Evolutionary conservation across 1,139 yeast genomes (phyloP).

Genomic region (Yamadazyma oceani): DNA sequence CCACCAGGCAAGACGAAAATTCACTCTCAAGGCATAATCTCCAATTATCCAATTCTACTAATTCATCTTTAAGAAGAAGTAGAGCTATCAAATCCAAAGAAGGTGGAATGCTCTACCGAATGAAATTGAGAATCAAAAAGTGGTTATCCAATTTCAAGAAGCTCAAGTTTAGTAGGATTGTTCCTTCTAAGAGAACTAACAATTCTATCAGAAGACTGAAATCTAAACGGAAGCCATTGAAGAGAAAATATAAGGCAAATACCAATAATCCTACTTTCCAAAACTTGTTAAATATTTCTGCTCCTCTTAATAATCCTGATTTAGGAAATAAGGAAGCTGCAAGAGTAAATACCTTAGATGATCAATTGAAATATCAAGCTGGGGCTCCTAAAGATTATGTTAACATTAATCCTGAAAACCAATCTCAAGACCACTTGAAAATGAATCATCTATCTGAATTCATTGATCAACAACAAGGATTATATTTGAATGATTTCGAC

Average conservation of each 20-base stretch:
- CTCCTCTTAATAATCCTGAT: slow-evolving; percentile 29
- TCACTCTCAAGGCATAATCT: slow-evolving; percentile 13
- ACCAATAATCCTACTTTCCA: slow-evolving; percentile 19
- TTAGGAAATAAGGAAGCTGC: slow-evolving; percentile 24
- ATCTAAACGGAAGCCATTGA: slow-evolving; percentile 16
- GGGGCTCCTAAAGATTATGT: slow-evolving; percentile 26
- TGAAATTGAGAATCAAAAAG: slow-evolving; percentile 28
- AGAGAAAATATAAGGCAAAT: slow-evolving; percentile 19
- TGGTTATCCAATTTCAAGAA: slow-evolving; percentile 24
- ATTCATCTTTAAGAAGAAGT: slow-evolving; percentile 25
- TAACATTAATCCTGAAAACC: slow-evolving; percentile 3
- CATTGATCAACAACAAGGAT: slow-evolving; percentile 30
- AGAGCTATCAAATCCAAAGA: slow-evolving; percentile 38
- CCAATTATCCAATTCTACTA: slow-evolving; percentile 13
- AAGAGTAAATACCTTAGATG: slow-evolving; percentile 24
- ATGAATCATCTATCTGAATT: slow-evolving; percentile 26
- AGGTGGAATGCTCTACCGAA: slow-evolving; percentile 33
- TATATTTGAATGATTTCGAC: slow-evolving; percentile 17
- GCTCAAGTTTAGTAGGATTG: slow-evolving; percentile 25
- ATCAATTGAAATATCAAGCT: slow-evolving; percentile 27
- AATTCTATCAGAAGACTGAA: slow-evolving; percentile 13
- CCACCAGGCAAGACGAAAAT: slow-evolving; percentile 30
- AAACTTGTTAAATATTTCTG: slow-evolving; percentile 20
- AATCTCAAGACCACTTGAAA: slow-evolving; percentile 4
- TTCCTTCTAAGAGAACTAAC: slow-evolving; percentile 29